Evolutionary conservation across 1,284 basidiomycete genomes (phyloP).

Genomic region (Trichosporon sp.): DNA sequence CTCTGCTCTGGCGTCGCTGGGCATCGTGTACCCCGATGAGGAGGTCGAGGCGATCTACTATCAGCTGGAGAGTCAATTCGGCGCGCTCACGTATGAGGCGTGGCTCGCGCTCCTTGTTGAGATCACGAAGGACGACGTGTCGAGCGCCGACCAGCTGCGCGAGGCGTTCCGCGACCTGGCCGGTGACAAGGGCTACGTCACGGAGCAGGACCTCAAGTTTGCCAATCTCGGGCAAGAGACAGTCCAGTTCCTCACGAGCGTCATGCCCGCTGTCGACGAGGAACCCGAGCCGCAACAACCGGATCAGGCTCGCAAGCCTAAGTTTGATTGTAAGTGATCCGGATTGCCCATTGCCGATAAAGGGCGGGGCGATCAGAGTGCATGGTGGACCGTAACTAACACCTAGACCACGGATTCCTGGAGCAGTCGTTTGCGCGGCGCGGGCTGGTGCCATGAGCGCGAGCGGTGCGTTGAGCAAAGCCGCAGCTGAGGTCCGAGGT

Average conservation of each 20-base stretch:
- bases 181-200: conserved; percentile 82
- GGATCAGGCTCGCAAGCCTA: conserved; percentile 19
- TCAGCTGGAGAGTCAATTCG: conserved; percentile 78
- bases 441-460: conserved; percentile 17
- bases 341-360: too few relatives aligned
- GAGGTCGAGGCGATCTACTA: conserved; percentile 84
- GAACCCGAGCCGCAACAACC: conserved; percentile 26
- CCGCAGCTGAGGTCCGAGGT: conserved; percentile 12
- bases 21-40: conserved; percentile 89
- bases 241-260: conserved; percentile 73
- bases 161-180: conserved; percentile 93
- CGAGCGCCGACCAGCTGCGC: conserved; percentile 85
- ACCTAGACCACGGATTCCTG: conserved; percentile 49
- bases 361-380: neutral
- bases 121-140: conserved; percentile 88
- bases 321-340: conserved; percentile 51
- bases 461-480: neutral
- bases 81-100: conserved; percentile 87
- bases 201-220: conserved; percentile 86
- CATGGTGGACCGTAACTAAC: neutral
- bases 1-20: conserved; percentile 88
- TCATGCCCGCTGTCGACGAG: conserved; percentile 41
- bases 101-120: conserved; percentile 94
- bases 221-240: conserved; percentile 78
- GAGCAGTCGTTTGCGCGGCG: conserved; percentile 44